A percentile compares a stretch with the other conserved stretches of the same genome.
phyloP scores from a whole-genome alignment of 139 green algal species.

The Auxenochlorella pyrenoidosa region DNA sequence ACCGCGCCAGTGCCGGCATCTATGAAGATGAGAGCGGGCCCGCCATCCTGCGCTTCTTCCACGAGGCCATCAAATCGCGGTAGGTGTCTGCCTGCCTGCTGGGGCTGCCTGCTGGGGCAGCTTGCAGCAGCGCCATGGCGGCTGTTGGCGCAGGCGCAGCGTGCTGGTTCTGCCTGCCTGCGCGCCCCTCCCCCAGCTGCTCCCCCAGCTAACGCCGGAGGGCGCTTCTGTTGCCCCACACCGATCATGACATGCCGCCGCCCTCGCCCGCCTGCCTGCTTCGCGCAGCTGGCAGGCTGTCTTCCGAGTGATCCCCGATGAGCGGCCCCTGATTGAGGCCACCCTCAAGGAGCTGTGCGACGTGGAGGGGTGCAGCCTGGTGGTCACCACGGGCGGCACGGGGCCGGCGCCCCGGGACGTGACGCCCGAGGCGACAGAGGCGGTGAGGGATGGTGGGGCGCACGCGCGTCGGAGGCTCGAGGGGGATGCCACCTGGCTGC shows the following conservation, averaged over 20 bases:
- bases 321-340: slow-evolving; percentile 80
- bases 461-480: no score
- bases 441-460: slow-evolving; percentile 46
- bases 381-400: slow-evolving; percentile 91
- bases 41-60: slow-evolving; percentile 90
- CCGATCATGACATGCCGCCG: no score
- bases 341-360: slow-evolving; percentile 87
- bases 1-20: slow-evolving; percentile 80
- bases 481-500: no score
- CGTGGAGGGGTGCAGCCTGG: slow-evolving; percentile 80
- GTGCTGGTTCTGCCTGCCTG: neutral
- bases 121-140: neutral
- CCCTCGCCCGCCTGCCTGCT: neutral
- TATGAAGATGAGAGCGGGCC: slow-evolving; percentile 90
- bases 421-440: slow-evolving; percentile 93
- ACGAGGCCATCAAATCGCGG: slow-evolving; percentile 77
- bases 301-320: slow-evolving; percentile 87
- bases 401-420: slow-evolving; percentile 88
- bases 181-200: neutral
- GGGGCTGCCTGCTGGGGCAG: neutral
- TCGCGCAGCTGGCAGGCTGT: slow-evolving; percentile 72
- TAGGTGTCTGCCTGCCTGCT: slow-evolving; percentile 7
- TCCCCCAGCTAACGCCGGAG: no score
- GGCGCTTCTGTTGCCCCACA: no score
- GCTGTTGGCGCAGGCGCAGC: neutral